phyloP scores from a whole-genome alignment of 345 rosid species.

The Anastatica hierochuntica region DNA sequence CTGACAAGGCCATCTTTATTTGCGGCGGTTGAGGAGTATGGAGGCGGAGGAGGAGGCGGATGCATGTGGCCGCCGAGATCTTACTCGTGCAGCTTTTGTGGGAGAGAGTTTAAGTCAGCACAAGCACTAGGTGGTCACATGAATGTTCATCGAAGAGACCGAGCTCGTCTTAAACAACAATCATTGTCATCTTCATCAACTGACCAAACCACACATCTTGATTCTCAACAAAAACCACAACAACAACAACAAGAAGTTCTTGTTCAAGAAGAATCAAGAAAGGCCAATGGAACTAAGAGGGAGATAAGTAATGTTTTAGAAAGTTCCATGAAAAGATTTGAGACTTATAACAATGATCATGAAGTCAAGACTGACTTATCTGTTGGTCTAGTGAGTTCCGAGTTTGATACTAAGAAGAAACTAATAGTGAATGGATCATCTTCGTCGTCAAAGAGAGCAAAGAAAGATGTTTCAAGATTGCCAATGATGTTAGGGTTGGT shows the following conservation, averaged over 20 bases:
- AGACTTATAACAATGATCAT: neutral
- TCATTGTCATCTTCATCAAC: conserved; percentile 24
- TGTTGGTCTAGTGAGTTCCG: conserved; percentile 14
- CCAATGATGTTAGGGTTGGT: conserved; percentile 29
- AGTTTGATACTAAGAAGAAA: too few relatives aligned
- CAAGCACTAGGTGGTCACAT: conserved; percentile 52
- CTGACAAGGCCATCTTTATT: conserved; percentile 22
- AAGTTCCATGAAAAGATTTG: neutral
- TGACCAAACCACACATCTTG: conserved; percentile 10
- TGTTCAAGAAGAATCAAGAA: conserved; percentile 9
- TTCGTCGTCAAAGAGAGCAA: conserved; percentile 10
- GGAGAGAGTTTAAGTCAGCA: conserved; percentile 44
- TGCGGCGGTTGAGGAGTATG: conserved; percentile 48
- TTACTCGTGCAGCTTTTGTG: conserved; percentile 39
- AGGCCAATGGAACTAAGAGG: conserved; percentile 12
- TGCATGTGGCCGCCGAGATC: conserved; percentile 43
- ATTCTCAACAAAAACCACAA: neutral
- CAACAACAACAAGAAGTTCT: conserved; percentile 4
- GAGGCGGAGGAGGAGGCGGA: conserved; percentile 23
- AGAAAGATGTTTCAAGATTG: conserved; percentile 18
- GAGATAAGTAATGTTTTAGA: conserved; percentile 8
- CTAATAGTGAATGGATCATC: neutral
- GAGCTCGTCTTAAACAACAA: conserved; percentile 32
- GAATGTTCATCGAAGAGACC: conserved; percentile 45
- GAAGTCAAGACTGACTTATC: conserved; percentile 23